Percentiles rank a stretch among this genome's conserved stretches.
Evolutionary conservation across 257 asterid species (phyloP).

Genomic region (Solanum infundibuliforme): DNA sequence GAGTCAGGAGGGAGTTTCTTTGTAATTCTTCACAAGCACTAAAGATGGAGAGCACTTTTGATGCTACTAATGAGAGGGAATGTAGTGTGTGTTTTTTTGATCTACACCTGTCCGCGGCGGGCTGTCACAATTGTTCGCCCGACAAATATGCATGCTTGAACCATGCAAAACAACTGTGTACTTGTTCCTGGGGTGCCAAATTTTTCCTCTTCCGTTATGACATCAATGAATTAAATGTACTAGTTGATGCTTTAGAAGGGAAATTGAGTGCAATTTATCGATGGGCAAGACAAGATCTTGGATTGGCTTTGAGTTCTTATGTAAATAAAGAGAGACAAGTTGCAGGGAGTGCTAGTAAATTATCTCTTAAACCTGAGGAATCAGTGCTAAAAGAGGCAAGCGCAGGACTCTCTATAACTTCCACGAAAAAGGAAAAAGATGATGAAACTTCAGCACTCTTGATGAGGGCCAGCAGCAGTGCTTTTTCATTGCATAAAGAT

Average conservation of each 20-base stretch:
- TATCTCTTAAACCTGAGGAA: constrained; percentile 27
- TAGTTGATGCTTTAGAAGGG: constrained; percentile 98
- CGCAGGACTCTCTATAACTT: constrained; percentile 10
- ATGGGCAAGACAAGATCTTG: constrained; percentile 95
- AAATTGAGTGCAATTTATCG: constrained; percentile 89
- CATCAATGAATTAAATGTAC: constrained; percentile 58
- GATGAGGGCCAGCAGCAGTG: constrained; percentile 13
- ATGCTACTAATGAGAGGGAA: constrained; percentile 89
- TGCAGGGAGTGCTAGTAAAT: constrained; percentile 31
- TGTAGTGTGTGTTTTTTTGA: constrained; percentile 87
- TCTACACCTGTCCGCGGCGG: constrained; percentile 96
- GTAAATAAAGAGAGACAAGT: constrained; percentile 52
- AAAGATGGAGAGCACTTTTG: constrained; percentile 94
- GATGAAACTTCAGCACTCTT: constrained; percentile 17
- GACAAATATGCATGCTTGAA: constrained; percentile 87
- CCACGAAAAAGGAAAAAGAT: constrained; percentile 35
- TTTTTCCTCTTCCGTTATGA: constrained; percentile 91
- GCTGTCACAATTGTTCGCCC: constrained; percentile 96
- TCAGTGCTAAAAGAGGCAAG: constrained; percentile 23
- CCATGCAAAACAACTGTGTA: constrained; percentile 89
- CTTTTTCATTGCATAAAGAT: constrained; percentile 21
- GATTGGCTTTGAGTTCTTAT: constrained; percentile 82
- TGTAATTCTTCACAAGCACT: constrained; percentile 76
- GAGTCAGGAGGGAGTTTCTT: constrained; percentile 60
- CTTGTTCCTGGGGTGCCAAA: constrained; percentile 92